Evolutionary conservation across 1,139 yeast genomes (phyloP).

Genomic region (Candida labiduridarum): DNA sequence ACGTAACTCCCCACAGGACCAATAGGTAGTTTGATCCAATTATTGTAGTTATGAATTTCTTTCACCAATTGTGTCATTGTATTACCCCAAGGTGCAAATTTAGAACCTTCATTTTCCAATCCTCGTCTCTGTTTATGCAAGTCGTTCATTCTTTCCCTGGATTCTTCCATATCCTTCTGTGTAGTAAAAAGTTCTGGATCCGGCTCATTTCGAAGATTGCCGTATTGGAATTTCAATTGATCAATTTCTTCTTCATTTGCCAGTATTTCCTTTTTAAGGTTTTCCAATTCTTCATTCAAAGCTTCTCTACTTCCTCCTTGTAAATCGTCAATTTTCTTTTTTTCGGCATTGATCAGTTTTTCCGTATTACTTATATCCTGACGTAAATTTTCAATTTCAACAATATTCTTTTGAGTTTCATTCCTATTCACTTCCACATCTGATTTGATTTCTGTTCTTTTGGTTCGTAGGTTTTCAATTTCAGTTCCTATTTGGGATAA

Average conservation of each 20-base stretch:
- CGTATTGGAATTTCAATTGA: slow-evolving; percentile 12
- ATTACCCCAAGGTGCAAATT: slow-evolving; percentile 50
- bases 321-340: slow-evolving; percentile 37
- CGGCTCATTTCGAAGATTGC: slow-evolving; percentile 4
- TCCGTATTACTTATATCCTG: slow-evolving; percentile 30
- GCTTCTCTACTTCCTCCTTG: slow-evolving; percentile 44
- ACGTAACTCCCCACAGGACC: slow-evolving; percentile 82
- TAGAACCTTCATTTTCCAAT: slow-evolving; percentile 20
- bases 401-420: slow-evolving; percentile 10
- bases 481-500: slow-evolving; percentile 16
- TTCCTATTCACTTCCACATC: slow-evolving; percentile 13
- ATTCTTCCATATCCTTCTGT: slow-evolving; percentile 4
- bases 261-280: slow-evolving; percentile 14
- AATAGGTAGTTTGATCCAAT: slow-evolving; percentile 58
- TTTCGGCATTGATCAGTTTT: slow-evolving; percentile 34
- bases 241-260: slow-evolving; percentile 11
- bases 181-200: slow-evolving; percentile 8
- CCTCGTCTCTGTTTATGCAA: slow-evolving; percentile 8
- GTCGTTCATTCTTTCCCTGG: slow-evolving; percentile 6
- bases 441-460: slow-evolving; percentile 15
- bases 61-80: slow-evolving; percentile 41
- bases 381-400: slow-evolving; percentile 18
- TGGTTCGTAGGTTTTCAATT: slow-evolving; percentile 19
- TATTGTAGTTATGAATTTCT: slow-evolving; percentile 37
- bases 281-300: slow-evolving; percentile 19